Base-by-base conservation (phyloP, 23 red algal genomes). In the Agarophyton chilense region DNA sequence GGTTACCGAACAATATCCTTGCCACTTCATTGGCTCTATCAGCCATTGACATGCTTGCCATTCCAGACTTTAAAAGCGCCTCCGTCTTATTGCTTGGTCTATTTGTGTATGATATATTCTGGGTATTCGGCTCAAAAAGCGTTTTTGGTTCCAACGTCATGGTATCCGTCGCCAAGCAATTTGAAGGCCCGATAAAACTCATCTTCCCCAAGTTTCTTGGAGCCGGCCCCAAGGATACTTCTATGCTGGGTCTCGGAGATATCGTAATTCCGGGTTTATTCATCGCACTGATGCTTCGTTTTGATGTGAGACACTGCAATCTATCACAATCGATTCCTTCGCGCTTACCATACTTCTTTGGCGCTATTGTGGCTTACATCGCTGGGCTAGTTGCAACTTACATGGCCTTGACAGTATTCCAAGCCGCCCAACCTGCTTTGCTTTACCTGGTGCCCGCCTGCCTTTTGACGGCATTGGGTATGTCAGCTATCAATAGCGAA, bases 211-310 rank as follows among this genome's bases (percentile, higher is more conserved):
- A 72, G 28, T 52, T 53, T 49, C 29, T 60, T 54, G 84, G 71
- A 35, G 85, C 72, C n/a, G 78, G 70, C 36, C 55, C 49, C 26
- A 41, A 65, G 26, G 96, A 98, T 51, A 87, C 67, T 28, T 95
- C 92, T 28, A 98, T 98, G 92, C 88, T 98, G 8, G 96, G 96
- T 0, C 82, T 98, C 6, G 96, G 96, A 41, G 96, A 98, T 68
- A 85, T 98, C n/a, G 96, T 98, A 17, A 88, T 98, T 44, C 96
- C 96, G 26, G 96, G 96, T 33, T 31, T 98, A 25, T 98, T 98
- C 73, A 85, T 98, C 40, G 96, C 96, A 0, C 82, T 98, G 49
- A 88, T 98, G 66, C 63, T 94, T 36, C 87, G 96, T 21, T 95
- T 92, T 85, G 96, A 98, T 65, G 56, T 80, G 35, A 65, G 94